Evolutionary conservation across 2,329 filamentous ascomycete species (phyloP).

Genomic region (Apiospora phragmitis): DNA sequence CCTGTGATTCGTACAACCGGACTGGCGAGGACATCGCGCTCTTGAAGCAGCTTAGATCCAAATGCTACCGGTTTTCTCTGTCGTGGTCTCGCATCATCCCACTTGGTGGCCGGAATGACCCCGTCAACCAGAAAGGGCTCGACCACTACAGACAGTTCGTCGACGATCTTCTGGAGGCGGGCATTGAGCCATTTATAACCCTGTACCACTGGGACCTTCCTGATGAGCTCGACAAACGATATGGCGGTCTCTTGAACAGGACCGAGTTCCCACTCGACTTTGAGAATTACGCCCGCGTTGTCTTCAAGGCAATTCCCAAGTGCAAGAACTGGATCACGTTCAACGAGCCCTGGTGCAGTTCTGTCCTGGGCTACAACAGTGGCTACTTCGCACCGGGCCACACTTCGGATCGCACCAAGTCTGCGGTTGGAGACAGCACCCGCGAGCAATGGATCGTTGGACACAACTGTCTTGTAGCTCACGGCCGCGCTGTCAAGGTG

Average conservation of each 20-base stretch:
- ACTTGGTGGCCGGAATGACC: conserved; percentile 79
- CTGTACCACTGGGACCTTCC: conserved; percentile 90
- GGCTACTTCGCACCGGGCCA: conserved; percentile 82
- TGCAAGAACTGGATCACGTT: conserved; percentile 90
- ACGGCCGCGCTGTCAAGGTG: conserved; percentile 77
- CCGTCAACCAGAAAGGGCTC: conserved; percentile 76
- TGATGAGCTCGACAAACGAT: conserved; percentile 74
- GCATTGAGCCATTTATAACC: conserved; percentile 79
- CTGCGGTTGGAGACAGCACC: conserved; percentile 68
- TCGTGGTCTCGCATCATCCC: conserved; percentile 86
- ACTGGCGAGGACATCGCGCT: conserved; percentile 76
- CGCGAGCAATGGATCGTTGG: conserved; percentile 82
- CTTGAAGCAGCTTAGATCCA: conserved; percentile 71
- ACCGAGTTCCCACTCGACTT: conserved; percentile 82
- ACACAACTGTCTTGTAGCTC: conserved; percentile 77
- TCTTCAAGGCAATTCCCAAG: conserved; percentile 73
- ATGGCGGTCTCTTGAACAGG: conserved; percentile 79
- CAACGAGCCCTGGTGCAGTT: conserved; percentile 87
- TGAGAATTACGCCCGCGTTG: conserved; percentile 72
- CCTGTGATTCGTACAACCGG: conserved; percentile 86
- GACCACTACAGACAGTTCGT: conserved; percentile 78
- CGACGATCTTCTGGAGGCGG: conserved; percentile 73
- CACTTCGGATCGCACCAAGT: conserved; percentile 73
- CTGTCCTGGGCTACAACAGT: conserved; percentile 76
- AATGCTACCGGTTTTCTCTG: conserved; percentile 81